A percentile compares a stretch with the other conserved stretches of the same genome.
These are phyloP conservation scores for Wickerhamiella spandovensis DNA, from an alignment of 805 yeast genomes.

Conservation along the genomic window DNA sequence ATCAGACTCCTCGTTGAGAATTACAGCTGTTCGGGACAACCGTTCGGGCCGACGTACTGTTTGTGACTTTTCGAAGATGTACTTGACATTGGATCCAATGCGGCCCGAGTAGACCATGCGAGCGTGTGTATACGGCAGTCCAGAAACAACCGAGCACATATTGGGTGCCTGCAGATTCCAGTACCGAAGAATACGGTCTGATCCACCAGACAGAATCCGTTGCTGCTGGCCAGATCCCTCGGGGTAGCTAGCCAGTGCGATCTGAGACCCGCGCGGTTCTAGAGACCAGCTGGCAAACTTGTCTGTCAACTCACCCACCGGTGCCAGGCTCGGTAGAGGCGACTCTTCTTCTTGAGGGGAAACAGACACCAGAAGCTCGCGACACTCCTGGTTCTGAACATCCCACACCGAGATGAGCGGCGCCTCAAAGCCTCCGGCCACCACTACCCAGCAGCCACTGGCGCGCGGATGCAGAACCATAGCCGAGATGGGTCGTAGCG, in stretches of 20 bases:
- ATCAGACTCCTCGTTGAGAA: constrained; percentile 33
- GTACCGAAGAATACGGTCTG: constrained; percentile 22
- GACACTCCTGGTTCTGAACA: constrained; percentile 47
- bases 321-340: constrained; percentile 20
- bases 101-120: constrained; percentile 20
- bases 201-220: constrained; percentile 22
- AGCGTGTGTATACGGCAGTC: constrained; percentile 22
- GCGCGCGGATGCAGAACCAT: constrained; percentile 34
- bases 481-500: constrained; percentile 36
- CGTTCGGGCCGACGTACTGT: constrained; percentile 22
- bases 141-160: constrained; percentile 22
- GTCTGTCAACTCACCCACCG: constrained; percentile 8
- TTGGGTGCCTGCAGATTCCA: constrained; percentile 28
- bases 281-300: constrained; percentile 17
- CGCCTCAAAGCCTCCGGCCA: constrained; percentile 53
- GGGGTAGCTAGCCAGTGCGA: constrained; percentile 7
- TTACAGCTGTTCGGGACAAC: constrained; percentile 24
- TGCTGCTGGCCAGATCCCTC: constrained; percentile 8
- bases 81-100: constrained; percentile 25
- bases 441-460: constrained; percentile 34
- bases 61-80: constrained; percentile 28
- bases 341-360: constrained; percentile 6
- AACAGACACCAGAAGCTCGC: constrained; percentile 24
- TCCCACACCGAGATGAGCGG: constrained; percentile 65
- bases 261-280: constrained; percentile 2